These are phyloP conservation scores for Saccharomycopsis hybrid DNA, from an alignment of 1,139 yeast genomes.

Conservation along the genomic window DNA sequence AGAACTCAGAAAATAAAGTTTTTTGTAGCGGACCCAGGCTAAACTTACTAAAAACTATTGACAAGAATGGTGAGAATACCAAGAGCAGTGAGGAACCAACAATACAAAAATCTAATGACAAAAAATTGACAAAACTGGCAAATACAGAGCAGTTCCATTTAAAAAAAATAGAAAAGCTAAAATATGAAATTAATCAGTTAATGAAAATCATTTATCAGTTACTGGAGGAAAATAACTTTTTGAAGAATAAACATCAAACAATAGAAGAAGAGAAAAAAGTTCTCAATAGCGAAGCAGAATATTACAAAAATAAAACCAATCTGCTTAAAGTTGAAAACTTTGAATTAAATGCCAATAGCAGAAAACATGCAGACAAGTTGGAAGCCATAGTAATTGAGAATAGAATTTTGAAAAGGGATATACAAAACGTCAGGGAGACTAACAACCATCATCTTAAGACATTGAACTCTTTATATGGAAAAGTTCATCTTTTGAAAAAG, in stretches of 20 bases:
- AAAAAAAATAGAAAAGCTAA: not conserved
- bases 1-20: not conserved
- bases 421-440: slow-evolving; percentile 4
- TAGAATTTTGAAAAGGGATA: not conserved
- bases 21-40: not conserved
- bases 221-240: not conserved
- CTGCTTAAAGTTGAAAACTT: slow-evolving; percentile 1
- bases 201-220: not conserved
- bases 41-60: not conserved
- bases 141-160: too few species aligned
- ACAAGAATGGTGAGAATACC: not conserved
- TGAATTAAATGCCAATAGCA: not conserved
- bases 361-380: not conserved
- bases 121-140: too few species aligned
- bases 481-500: slow-evolving; percentile 12
- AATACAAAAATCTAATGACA: too few species aligned
- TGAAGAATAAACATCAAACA: not conserved
- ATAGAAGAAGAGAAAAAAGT: not conserved
- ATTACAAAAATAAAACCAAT: slow-evolving; percentile 3
- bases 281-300: not conserved
- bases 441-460: slow-evolving; percentile 7
- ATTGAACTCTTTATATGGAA: slow-evolving; percentile 16
- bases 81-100: not conserved
- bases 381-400: not conserved
- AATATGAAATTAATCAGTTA: not conserved